These are phyloP conservation scores for Cylindrotheca closterium DNA, from an alignment of 108 stramenopile species.

Conservation along the genomic window DNA sequence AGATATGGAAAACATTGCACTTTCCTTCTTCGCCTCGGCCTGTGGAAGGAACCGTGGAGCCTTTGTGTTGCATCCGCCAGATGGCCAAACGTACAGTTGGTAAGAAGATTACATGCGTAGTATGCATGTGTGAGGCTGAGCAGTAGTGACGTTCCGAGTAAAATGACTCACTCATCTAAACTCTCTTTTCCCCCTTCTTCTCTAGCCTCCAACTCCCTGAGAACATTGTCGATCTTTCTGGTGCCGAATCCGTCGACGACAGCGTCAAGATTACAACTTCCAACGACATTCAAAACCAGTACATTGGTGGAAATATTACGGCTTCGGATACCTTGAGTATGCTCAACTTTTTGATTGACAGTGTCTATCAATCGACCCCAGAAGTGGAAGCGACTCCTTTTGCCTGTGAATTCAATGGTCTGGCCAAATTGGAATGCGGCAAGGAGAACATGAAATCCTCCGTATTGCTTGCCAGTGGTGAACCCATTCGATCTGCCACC, in stretches of 20 bases:
- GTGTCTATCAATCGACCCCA: conserved; percentile 45
- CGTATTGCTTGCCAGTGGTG: conserved; percentile 3
- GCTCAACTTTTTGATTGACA: conserved; percentile 49
- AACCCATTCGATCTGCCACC: conserved; percentile 62
- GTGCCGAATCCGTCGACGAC: conserved; percentile 3
- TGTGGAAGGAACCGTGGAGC: conserved; percentile 89
- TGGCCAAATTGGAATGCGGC: conserved; percentile 44
- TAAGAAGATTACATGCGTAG: too few relatives aligned
- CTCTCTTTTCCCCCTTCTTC: background rate
- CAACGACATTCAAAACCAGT: conserved; percentile 40
- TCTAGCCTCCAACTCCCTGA: conserved; percentile 32
- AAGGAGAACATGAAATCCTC: background rate
- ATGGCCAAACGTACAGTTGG: conserved; percentile 40
- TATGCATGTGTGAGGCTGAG: too few relatives aligned
- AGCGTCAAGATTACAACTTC: conserved; percentile 30
- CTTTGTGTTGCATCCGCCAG: conserved; percentile 83
- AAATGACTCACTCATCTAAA: conserved; percentile 2
- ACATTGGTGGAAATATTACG: conserved; percentile 47
- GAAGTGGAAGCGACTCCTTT: conserved; percentile 33
- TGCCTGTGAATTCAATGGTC: conserved; percentile 66
- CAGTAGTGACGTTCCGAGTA: too few relatives aligned
- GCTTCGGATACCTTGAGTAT: conserved; percentile 47
- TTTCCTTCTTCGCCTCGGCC: conserved; percentile 71
- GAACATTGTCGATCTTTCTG: conserved; percentile 34
- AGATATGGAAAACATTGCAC: conserved; percentile 63